Percentiles rank a stretch among this genome's conserved stretches.
phyloP scores from a whole-genome alignment of 768 basidiomycete species.

The Strobilomyces confusus region DNA sequence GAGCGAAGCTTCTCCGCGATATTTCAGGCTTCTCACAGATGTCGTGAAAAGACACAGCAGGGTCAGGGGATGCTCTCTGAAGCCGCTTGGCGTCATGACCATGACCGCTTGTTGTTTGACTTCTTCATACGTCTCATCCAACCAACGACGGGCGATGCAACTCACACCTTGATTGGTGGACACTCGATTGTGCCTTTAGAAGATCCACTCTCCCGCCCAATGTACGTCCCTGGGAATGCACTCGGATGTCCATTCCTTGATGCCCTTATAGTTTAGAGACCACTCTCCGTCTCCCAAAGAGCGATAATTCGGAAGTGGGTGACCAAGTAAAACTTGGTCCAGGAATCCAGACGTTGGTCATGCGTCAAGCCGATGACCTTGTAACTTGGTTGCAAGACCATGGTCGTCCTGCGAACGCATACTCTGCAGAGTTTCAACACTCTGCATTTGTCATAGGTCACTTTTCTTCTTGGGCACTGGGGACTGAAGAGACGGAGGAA shows the following conservation, averaged over 20 bases:
- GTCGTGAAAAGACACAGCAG: constrained; percentile 1
- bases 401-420: not conserved
- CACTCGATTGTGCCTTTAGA: not conserved
- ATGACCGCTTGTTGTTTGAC: constrained; percentile 8
- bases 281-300: not conserved
- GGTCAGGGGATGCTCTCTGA: not conserved
- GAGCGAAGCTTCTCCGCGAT: constrained; percentile 8
- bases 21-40: constrained; percentile 8
- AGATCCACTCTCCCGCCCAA: constrained; percentile 1
- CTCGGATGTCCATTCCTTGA: not conserved
- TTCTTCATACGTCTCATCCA: constrained; percentile 5
- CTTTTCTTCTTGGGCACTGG: not conserved
- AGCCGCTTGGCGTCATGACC: constrained; percentile 7
- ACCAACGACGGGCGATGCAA: not conserved
- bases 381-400: not conserved
- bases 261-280: not conserved
- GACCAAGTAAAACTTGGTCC: accelerated
- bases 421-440: not conserved
- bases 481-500: too few species aligned
- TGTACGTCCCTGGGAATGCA: not conserved
- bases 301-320: not conserved
- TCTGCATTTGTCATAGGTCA: not conserved
- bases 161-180: too few species aligned
- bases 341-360: too few species aligned
- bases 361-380: not conserved